Evolutionary conservation across 192 early-diverging fungal genomes (phyloP).

Genomic region (Backusella tarrabulga): DNA sequence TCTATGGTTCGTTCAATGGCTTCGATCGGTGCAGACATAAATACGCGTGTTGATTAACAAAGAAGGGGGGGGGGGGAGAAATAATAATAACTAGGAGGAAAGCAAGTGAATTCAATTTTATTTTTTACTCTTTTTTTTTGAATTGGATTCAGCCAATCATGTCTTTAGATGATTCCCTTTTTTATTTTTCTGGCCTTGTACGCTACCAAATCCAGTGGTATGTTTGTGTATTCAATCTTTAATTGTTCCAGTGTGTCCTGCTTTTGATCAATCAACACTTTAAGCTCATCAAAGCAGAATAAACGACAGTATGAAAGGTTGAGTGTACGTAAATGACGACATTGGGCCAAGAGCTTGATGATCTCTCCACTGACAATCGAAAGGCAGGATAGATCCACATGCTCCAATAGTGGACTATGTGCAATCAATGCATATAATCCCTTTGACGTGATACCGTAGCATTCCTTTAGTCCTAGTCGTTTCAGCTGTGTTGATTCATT

Average conservation of each 20-base stretch:
- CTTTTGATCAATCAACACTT: not conserved
- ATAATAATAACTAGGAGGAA: not conserved
- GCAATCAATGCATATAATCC: not conserved
- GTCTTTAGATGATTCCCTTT: not conserved
- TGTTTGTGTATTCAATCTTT: not conserved
- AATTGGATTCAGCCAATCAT: not conserved
- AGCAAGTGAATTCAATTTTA: not conserved
- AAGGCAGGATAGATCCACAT: slow-evolving; percentile 9
- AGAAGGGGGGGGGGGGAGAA: not conserved
- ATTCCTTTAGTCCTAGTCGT: not conserved
- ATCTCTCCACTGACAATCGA: not conserved
- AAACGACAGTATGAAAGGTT: slow-evolving; percentile 10
- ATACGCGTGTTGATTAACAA: not conserved
- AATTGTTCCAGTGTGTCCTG: not conserved
- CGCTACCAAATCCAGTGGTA: not conserved
- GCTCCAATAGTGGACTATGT: not conserved
- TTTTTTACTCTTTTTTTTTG: not conserved
- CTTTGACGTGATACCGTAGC: not conserved
- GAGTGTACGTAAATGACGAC: not conserved
- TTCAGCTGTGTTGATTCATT: not conserved
- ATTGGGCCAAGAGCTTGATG: not conserved
- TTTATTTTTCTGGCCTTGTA: slow-evolving; percentile 7
- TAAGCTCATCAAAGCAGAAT: not conserved
- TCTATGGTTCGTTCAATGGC: slow-evolving; percentile 67
- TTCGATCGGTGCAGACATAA: slow-evolving; percentile 50